These are phyloP conservation scores for Arachis stenosperma DNA, from an alignment of 306 rosid species.

Conservation along the genomic window DNA sequence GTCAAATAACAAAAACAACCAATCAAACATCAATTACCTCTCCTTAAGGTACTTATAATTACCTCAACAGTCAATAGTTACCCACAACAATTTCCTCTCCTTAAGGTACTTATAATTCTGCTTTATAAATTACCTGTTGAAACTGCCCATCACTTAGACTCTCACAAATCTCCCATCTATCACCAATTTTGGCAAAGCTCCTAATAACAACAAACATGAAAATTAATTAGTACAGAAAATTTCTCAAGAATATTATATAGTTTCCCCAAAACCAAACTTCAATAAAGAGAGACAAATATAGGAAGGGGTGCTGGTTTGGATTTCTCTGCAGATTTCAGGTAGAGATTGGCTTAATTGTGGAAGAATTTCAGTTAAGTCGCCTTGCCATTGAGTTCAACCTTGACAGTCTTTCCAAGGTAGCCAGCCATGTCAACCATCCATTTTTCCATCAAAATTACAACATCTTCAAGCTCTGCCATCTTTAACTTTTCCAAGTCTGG, in stretches of 20 bases:
- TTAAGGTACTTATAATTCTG: background rate
- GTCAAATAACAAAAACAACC: no score
- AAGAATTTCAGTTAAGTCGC: constrained; percentile 64
- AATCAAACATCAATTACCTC: no score
- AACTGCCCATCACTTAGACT: constrained; percentile 93
- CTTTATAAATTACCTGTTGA: constrained; percentile 66
- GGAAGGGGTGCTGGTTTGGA: constrained; percentile 54
- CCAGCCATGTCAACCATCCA: constrained; percentile 65
- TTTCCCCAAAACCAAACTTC: no score
- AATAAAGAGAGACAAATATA: background rate
- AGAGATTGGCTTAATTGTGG: constrained; percentile 81
- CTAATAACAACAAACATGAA: no score
- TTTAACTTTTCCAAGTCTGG: constrained; percentile 83
- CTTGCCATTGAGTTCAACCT: constrained; percentile 55
- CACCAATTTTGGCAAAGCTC: no score
- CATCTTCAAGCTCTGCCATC: constrained; percentile 68
- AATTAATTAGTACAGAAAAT: no score
- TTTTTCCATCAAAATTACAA: constrained; percentile 93
- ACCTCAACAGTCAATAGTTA: no score
- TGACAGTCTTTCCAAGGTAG: no score
- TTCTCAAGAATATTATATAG: no score
- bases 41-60: no score
- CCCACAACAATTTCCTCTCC: background rate
- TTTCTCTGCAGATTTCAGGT: constrained; percentile 66
- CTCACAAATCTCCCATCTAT: constrained; percentile 43